Conservation (phyloP, 495 filamentous ascomycete genomes). For the Tuber brumale region DNA sequence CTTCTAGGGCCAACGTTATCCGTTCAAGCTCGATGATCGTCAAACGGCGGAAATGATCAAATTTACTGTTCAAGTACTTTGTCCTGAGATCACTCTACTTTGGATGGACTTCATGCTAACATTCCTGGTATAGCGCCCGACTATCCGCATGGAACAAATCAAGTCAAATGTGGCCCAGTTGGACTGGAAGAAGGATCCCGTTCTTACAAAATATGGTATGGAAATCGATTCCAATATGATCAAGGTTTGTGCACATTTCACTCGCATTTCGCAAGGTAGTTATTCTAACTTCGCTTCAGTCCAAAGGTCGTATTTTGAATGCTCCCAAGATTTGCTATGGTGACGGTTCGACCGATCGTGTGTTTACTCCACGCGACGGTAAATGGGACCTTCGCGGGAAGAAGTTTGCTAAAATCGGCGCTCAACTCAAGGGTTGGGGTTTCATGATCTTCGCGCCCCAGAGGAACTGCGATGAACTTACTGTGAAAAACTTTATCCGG, state of each 20-base stretch:
- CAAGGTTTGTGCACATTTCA: conserved; percentile 40
- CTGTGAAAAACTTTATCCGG: conserved; percentile 53
- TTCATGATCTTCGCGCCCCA: conserved; percentile 51
- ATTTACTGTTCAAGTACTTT: conserved; percentile 54
- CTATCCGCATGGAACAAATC: conserved; percentile 57
- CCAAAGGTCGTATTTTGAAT: conserved; percentile 63
- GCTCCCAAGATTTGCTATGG: conserved; percentile 64
- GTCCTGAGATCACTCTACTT: not conserved
- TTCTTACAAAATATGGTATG: conserved; percentile 63
- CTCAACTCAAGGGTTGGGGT: conserved; percentile 62
- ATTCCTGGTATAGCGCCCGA: conserved; percentile 62
- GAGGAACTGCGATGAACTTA: conserved; percentile 38
- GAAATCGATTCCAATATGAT: conserved; percentile 57
- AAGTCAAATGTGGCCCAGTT: conserved; percentile 59
- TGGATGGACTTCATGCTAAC: conserved; percentile 70
- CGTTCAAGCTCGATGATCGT: conserved; percentile 64
- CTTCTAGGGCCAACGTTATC: conserved; percentile 62
- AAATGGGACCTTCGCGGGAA: conserved; percentile 81
- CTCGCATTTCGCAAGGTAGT: not conserved
- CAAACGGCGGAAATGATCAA: conserved; percentile 78
- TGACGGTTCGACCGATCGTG: conserved; percentile 35
- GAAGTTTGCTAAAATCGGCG: conserved; percentile 60
- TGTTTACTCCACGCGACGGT: conserved; percentile 46
- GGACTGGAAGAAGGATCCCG: conserved; percentile 57
- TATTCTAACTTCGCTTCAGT: conserved; percentile 39